Conservation (phyloP, 805 yeast genomes). For the Pachysolen tannophilus region DNA sequence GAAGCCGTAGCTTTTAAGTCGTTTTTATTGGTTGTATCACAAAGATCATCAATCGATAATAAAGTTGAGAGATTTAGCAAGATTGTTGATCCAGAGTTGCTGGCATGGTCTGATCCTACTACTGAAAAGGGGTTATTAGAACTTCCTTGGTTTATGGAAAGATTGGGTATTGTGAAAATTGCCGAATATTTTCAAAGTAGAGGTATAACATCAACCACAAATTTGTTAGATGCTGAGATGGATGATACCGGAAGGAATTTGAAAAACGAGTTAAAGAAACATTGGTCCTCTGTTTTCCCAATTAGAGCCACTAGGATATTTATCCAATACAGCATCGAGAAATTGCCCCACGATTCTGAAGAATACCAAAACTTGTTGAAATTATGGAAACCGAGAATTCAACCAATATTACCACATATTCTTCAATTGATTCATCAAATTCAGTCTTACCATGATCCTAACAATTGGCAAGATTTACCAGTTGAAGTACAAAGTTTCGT, state of each 20-base stretch:
- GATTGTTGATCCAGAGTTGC: conserved; percentile 88
- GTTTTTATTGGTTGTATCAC: conserved; percentile 84
- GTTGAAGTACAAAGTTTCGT: conserved; percentile 88
- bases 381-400: conserved; percentile 90
- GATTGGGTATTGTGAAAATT: conserved; percentile 89
- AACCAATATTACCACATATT: conserved; percentile 86
- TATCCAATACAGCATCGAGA: conserved; percentile 92
- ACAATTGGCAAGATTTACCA: conserved; percentile 83
- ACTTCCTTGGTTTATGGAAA: conserved; percentile 96
- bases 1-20: conserved; percentile 93
- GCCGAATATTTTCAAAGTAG: conserved; percentile 84
- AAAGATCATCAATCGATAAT: conserved; percentile 66
- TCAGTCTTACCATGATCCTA: conserved; percentile 91
- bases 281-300: conserved; percentile 93
- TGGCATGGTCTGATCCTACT: conserved; percentile 87
- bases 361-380: conserved; percentile 63
- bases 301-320: conserved; percentile 92
- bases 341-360: conserved; percentile 68
- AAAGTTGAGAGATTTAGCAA: conserved; percentile 68
- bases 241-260: conserved; percentile 80
- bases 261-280: conserved; percentile 73
- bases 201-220: conserved; percentile 69
- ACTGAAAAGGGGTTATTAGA: conserved; percentile 87
- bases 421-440: conserved; percentile 82
- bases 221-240: conserved; percentile 72